A percentile compares a stretch with the other conserved stretches of the same genome.
Conservation (phyloP, 306 rosid genomes). For the Cyamopsis tetragonoloba region DNA sequence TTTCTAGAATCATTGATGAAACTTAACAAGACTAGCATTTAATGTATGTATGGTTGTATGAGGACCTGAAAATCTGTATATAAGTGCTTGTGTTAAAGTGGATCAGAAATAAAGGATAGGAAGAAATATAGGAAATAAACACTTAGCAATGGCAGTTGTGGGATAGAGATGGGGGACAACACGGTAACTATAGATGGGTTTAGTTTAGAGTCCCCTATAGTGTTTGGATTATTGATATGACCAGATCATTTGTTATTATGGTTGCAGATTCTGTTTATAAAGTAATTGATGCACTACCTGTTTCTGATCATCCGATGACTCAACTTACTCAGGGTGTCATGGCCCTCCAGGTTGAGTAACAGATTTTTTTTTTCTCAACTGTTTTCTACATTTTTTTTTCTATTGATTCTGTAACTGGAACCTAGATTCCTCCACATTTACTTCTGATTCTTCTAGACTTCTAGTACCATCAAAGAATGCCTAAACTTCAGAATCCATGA, state of each 20-base stretch:
- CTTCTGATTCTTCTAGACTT: neutral
- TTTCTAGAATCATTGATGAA: neutral
- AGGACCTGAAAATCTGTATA: constrained; percentile 2
- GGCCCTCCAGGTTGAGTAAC: constrained; percentile 87
- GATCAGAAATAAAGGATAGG: too few species aligned
- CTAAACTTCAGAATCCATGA: neutral
- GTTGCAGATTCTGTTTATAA: constrained; percentile 82
- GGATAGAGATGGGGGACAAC: too few species aligned
- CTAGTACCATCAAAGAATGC: neutral
- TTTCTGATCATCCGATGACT: constrained; percentile 93
- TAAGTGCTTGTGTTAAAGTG: constrained; percentile 11
- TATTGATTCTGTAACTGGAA: too few species aligned
- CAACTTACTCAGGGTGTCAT: constrained; percentile 90
- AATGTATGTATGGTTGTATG: neutral
- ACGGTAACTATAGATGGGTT: too few species aligned
- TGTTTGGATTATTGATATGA: too few species aligned
- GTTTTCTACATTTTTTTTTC: neutral
- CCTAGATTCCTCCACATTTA: neutral
- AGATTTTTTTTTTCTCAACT: constrained; percentile 17
- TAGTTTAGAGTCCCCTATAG: too few species aligned
- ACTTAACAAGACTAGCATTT: constrained; percentile 2
- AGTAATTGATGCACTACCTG: constrained; percentile 91
- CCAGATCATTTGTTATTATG: constrained; percentile 25
- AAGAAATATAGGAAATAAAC: too few species aligned
- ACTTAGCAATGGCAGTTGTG: too few species aligned